These are phyloP conservation scores for Furcasterigmium sp. DNA, from an alignment of 2,329 filamentous ascomycete species.

Conservation along the genomic window DNA sequence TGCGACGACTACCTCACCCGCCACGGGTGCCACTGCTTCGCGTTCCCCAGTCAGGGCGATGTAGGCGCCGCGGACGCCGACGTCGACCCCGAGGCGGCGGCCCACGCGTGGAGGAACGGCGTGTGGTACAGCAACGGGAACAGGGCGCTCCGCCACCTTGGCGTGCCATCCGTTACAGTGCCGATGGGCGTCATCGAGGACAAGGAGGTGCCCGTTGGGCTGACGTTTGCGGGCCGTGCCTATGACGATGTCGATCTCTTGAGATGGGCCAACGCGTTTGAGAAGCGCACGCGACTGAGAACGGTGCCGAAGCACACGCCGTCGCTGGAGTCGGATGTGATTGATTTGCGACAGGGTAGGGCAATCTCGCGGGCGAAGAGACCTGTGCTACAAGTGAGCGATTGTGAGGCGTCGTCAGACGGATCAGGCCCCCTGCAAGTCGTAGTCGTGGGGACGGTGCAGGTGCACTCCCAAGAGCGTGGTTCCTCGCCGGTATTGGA, in stretches of 20 bases:
- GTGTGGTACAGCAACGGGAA: slow-evolving; percentile 51
- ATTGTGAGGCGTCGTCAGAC: too few relatives aligned
- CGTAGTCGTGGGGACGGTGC: too few relatives aligned
- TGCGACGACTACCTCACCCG: slow-evolving; percentile 45
- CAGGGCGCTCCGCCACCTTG: slow-evolving; percentile 45
- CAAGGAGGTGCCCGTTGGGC: slow-evolving; percentile 43
- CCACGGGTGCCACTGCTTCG: slow-evolving; percentile 35
- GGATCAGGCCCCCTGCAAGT: too few relatives aligned
- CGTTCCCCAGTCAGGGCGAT: slow-evolving; percentile 13
- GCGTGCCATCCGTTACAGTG: slow-evolving; percentile 47
- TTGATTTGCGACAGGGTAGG: not conserved
- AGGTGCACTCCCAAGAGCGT: too few relatives aligned
- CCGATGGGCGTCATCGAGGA: slow-evolving; percentile 44
- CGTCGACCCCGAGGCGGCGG: slow-evolving; percentile 3
- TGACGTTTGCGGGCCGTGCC: slow-evolving; percentile 45
- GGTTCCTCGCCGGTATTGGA: too few relatives aligned
- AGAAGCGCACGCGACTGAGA: slow-evolving; percentile 1
- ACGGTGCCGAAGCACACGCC: slow-evolving; percentile 13
- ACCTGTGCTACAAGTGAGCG: too few relatives aligned
- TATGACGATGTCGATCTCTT: slow-evolving; percentile 34
- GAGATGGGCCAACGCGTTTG: slow-evolving; percentile 9
- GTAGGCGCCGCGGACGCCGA: slow-evolving; percentile 6
- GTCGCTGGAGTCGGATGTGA: not conserved
- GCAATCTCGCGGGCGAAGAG: too few relatives aligned
- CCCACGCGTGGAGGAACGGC: slow-evolving; percentile 31